These are phyloP conservation scores for Arxiozyma bovina DNA, from an alignment of 1,139 yeast genomes.

Conservation along the genomic window DNA sequence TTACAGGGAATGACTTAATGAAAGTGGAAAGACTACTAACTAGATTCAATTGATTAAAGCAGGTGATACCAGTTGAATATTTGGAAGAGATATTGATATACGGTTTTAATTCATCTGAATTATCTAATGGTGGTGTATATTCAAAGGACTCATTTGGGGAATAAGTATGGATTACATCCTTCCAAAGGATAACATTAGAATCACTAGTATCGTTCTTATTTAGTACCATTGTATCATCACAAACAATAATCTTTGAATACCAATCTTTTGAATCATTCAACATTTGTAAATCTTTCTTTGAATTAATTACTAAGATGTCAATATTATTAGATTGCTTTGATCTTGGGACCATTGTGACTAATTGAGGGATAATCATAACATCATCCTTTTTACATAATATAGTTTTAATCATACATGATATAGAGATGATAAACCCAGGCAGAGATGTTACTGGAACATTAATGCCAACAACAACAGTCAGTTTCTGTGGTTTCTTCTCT, in stretches of 20 bases:
- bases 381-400: slow-evolving; percentile 7
- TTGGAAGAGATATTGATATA: slow-evolving; percentile 18
- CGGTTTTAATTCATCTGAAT: slow-evolving; percentile 30
- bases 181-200: slow-evolving; percentile 24
- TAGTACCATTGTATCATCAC: slow-evolving; percentile 15
- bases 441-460: slow-evolving; percentile 21
- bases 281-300: slow-evolving; percentile 19
- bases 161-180: slow-evolving; percentile 20
- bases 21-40: slow-evolving; percentile 58
- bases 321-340: slow-evolving; percentile 18
- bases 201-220: not conserved
- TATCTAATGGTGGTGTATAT: slow-evolving; percentile 32
- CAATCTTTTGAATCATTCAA: slow-evolving; percentile 25
- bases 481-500: slow-evolving; percentile 3
- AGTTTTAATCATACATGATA: slow-evolving; percentile 30
- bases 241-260: slow-evolving; percentile 31
- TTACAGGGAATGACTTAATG: slow-evolving; percentile 48
- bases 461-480: slow-evolving; percentile 23
- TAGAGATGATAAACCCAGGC: slow-evolving; percentile 27
- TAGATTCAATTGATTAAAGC: slow-evolving; percentile 52
- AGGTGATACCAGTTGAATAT: slow-evolving; percentile 16
- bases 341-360: slow-evolving; percentile 30
- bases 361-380: slow-evolving; percentile 21
- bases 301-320: slow-evolving; percentile 29
- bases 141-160: slow-evolving; percentile 18